Base-by-base conservation (phyloP, 306 rosid genomes). In the Datisca glomerata region DNA sequence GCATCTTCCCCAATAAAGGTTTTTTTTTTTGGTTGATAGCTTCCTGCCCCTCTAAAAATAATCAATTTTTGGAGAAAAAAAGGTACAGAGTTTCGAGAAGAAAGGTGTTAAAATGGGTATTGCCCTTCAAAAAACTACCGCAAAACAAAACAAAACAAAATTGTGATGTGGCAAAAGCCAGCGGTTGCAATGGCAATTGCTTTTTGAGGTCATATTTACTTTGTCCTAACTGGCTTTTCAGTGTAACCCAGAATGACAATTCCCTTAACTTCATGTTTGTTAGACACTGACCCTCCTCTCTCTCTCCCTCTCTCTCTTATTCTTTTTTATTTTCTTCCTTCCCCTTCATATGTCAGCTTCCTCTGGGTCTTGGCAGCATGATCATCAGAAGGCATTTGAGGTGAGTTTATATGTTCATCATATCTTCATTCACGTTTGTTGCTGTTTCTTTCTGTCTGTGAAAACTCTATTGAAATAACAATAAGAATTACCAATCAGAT, bases 211-310 rank as follows among this genome's bases (percentile, higher is more conserved):
- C 67, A 59, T 29, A 45, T 56, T 65, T 79, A 75, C 57, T 73
- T 63, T 66, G 73, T 67, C 79, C 72, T 51, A 45, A 65, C 66
- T 75, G 80, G 58, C 60, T 57, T 58, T 15, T 59, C 21, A 58
- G 47, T 63, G 53, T 45, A 27, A 43, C 42, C 45, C 61, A 57
- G 43, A 43, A 57, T 56, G 41, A 55, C 46, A 27, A 46, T 55
- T 46, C 45, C 69, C 16, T 51, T 28, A 55, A 27, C 47, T 45
- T 27, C 20, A 8, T 43, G 18, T 59, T 24, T 53, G 55, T 71
- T 40, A n/a, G n/a, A 39, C 15, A 38, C 22, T 2, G 2, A 24
- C 15, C 56, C 18, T 31, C 45, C 21, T 12, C 55, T 55, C 12
- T 47, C 21, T 2, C 13, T 35, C n/a, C 12, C 17, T 34, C 32